Evolutionary conservation across 805 yeast genomes (phyloP), one percentile per base, ranked within the genome.

Genomic region (Candida wancherniae): DNA sequence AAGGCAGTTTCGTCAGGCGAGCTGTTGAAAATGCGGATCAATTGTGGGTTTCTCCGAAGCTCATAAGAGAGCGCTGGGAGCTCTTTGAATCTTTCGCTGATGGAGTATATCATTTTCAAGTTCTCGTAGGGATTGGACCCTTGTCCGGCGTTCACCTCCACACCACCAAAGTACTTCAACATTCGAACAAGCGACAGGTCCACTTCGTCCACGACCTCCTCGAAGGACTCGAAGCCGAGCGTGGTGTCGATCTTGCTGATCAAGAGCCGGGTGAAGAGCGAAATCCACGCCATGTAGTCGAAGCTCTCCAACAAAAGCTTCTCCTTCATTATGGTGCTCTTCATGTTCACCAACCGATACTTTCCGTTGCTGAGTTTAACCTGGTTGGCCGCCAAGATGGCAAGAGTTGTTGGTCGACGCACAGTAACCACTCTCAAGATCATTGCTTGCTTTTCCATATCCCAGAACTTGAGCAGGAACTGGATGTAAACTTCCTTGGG

Each of bases 1-100:
- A 40, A 55, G 9, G 70, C 64, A n/a, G 70, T 62, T 40, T 67
- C 72, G 33, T 67, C 73, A 0, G 72, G 73, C 29, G 65, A 58
- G 8, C 64, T 54, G 37, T 66, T 66, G 44, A 63, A 65, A 3
- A 61, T 56, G 22, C 53, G 45, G 6, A 65, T 41, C 17, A 67
- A 53, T 19, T 56, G 59, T 4, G 58, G 61, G 29, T 61, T 61
- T 30, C 55, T 50, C 28, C 66, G 44, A 32, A 67, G 49, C 31
- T 54, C 45, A 33, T 61, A 65, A 3, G 58, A 44, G 29, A 56
- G 48, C 10, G 50, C 34, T 2, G 69, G 65, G 10, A 67, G 31
- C 0, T 39, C 27, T 5, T 39, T 40, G 24, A 61, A 61, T 30
- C 44, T 38, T 24, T 48, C 60, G 28, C 53, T 47, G n/a, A 58